A percentile compares a stretch with the other conserved stretches of the same genome.
Evolutionary conservation across 768 basidiomycete genomes (phyloP).

Genomic region (Gymnopilus dilepis): DNA sequence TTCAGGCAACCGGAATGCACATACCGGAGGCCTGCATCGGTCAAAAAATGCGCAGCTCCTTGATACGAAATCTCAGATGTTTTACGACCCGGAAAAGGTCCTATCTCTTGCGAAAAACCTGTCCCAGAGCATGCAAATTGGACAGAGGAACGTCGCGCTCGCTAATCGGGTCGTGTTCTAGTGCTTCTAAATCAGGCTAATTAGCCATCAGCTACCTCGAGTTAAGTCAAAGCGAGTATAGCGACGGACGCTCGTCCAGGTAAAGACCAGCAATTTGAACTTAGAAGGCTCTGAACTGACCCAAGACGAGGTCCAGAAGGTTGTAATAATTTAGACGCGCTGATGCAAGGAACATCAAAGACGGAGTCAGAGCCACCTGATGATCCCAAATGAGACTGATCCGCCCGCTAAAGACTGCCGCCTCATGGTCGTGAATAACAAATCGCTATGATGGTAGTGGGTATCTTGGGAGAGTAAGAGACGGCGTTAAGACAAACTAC

Average conservation of each 20-base stretch:
- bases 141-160: neutral
- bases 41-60: neutral
- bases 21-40: neutral
- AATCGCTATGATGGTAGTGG: conserved; percentile 1
- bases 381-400: conserved; percentile 4
- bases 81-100: neutral
- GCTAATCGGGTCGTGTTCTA: neutral
- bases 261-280: neutral
- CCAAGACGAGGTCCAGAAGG: neutral
- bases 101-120: neutral
- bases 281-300: conserved; percentile 1
- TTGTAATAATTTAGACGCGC: conserved; percentile 16
- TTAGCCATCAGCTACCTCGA: neutral
- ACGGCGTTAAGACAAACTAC: neutral
- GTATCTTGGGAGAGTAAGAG: neutral
- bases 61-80: neutral
- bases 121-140: neutral
- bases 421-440: conserved; percentile 7
- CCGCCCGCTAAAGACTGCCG: conserved; percentile 7
- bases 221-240: neutral
- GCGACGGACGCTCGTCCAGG: neutral
- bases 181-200: neutral
- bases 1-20: conserved; percentile 1
- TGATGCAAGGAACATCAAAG: conserved; percentile 11
- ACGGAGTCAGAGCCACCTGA: conserved; percentile 8